Base-by-base conservation (phyloP, 768 basidiomycete genomes). In the Hydnomerulius pinastri region DNA sequence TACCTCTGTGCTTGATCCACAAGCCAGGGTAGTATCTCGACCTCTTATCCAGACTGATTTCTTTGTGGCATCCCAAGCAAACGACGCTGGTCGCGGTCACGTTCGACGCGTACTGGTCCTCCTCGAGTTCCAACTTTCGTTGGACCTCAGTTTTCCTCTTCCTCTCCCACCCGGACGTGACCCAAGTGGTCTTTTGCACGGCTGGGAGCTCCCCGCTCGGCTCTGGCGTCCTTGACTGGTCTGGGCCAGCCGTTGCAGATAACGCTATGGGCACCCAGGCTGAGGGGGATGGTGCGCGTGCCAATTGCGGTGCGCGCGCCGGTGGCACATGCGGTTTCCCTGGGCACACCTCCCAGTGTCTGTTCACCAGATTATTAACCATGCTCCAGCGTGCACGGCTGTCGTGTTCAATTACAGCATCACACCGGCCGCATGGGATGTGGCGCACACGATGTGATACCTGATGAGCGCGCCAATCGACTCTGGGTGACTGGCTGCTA, bases 11-110 rank as follows among this genome's bases (percentile, higher is more conserved):
- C 50, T 71, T 71, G 43, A 42, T 30, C 70, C 70, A 71, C 7
- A 71, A 33, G 6, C 70, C 70, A 13, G 70, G 68, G 35, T 71
- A 72, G 54, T 72, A 72, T 21, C 52, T 44, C 3, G 63, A 68
- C 36, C 70, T 47, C 46, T 67, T 68, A 39, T 71, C 71, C 12
- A 71, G 63, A 37, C 68, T 68, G 33, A 71, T 72, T 15, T 49
- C 55, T 49, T 42, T 70, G 27, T 43, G 10, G 27, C 71, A 71
- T 25, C 61, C 71, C 9, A 29, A 38, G 36, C 70, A 71, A 3
- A 53, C 44, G 4, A 71, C 70, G 30, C 60, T 69, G 23, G 58
- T 68, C 15, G 43, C 46, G 36, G 53, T 60, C 15, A 70, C 42
- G 40, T 55, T 49, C 17, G 42, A 43, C 15, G 64, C 39, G 36